Base-by-base conservation (phyloP, 1,139 yeast species). In the Scheffersomyces insectosa region DNA sequence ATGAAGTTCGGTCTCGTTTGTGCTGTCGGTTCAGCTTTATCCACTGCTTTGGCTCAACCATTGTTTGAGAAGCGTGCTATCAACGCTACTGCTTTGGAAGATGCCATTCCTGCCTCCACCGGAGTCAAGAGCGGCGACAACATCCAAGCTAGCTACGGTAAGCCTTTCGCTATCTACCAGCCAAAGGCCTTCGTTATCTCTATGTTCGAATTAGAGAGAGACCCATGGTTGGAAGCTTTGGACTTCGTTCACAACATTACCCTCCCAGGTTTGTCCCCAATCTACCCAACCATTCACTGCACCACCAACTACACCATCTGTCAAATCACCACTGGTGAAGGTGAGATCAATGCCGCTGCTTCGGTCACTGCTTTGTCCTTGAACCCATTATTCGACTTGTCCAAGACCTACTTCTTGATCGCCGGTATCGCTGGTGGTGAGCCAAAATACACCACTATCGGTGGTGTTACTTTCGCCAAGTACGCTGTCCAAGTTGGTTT, bases 401-500 rank as follows among this genome's bases (percentile, higher is more conserved):
- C 81, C 31, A 72, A 76, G 54, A 80, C 87, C 32, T 82, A 81
- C 64, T 82, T 80, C 69, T 55, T 82, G 52, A 66, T 81, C 49
- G 83, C 84, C 33, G 88, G 88, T 56, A 83, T 82, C 56, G 87
- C 82, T 15, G 88, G 88, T 46, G 81, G 83, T 48, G 77, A 78
- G 47, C 88, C 88, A 16, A 47, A 60, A 14, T 58, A 62, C 46
- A 68, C 73, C 31, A 69, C 77, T 32, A 48, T 69, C 47, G 88
- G 87, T 31, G 75, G 83, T 20, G 87, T 77, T 36, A 76, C 85
- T 1, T 80, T 80, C 56, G 77, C 86, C 36, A 78, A 76, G 52
- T 83, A 70, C 57, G 84, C 87, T 7, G 77, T 83, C 38, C 86
- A 82, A 56, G 85, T 79, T 41, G 85, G 75, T 15, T 69, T 82